Evolutionary conservation across 495 filamentous ascomycete species (phyloP).

Genomic region (Hypoxylon intermedium): DNA sequence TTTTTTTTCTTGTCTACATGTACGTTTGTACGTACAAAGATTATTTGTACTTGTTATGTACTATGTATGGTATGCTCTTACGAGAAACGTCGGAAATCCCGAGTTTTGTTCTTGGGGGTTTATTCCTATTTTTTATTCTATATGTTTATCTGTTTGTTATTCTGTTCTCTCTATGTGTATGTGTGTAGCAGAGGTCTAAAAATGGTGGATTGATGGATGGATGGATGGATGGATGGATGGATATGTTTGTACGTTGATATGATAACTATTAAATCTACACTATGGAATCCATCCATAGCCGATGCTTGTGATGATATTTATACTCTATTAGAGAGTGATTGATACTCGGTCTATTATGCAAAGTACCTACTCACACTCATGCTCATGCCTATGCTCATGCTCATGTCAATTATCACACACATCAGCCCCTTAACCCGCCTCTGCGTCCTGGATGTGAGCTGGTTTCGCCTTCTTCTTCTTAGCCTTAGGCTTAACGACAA

Average conservation of each 20-base stretch:
- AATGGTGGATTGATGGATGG: too few relatives aligned
- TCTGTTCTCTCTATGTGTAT: neutral
- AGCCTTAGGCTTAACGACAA: constrained; percentile 35
- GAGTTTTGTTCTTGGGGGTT: neutral
- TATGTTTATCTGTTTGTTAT: constrained; percentile 4
- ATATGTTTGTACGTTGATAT: too few relatives aligned
- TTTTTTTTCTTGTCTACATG: neutral
- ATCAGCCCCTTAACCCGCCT: neutral
- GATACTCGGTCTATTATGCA: too few relatives aligned
- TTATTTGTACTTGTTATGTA: constrained; percentile 4
- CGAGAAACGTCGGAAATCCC: constrained; percentile 5
- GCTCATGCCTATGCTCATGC: neutral
- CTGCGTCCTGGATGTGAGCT: constrained; percentile 28
- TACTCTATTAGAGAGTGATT: too few relatives aligned
- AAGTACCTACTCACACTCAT: too few relatives aligned
- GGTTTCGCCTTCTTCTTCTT: constrained; percentile 55
- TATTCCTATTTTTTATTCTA: constrained; percentile 12
- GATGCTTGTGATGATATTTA: too few relatives aligned
- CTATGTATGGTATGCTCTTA: constrained; percentile 6
- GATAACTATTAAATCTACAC: too few relatives aligned
- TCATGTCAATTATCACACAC: neutral
- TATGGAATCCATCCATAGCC: too few relatives aligned
- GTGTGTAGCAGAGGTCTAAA: too few relatives aligned
- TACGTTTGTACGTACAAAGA: constrained; percentile 2
- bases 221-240: too few relatives aligned